Evolutionary conservation across 192 early-diverging fungal species (phyloP), one percentile per base, ranked within the genome.

Genomic region (Podila verticillata): DNA sequence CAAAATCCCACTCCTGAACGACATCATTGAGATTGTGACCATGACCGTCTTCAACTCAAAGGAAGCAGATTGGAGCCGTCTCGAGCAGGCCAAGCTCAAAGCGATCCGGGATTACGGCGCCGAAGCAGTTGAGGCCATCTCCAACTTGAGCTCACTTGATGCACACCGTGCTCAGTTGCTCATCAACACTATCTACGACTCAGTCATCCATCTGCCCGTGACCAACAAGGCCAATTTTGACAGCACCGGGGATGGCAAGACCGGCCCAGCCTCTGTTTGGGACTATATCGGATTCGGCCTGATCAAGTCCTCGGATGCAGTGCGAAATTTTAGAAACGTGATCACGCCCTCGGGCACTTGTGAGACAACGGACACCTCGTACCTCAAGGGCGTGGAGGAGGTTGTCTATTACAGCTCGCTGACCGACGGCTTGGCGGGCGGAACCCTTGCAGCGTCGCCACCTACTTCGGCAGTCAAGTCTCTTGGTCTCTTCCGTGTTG

Each of bases 341-440:
- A 60, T 80, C 57, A 17, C 66, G 3, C 61, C 77, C 3, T 28
- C 56, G 5, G 65, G 61, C 24, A 49, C 68, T 22, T 80, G 77
- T 17, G 77, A 80, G 66, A 80, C 77, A 6, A 80, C 77, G 44
- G 57, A 80, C 24, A 72, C 77, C 0, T 70, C 65, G 24, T 80
- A 80, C 48, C 70, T 80, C 47, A 72, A 68, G 15, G 70, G 77
- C 1, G 77, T 80, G 44, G 77, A 80, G 5, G 69, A 80, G 64
- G 34, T 80, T 24, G 77, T 80, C 36, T 80, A 80, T 65, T 72
- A 72, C 48, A 64, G 54, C 32, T 67, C 64, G 19, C 24, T 80
- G 61, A 63, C 65, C 54, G 69, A 72, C 24, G 77, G 70, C 17
- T 30, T 80, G 26, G 70, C 77, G 13, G 70, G 65, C 17, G 70